phyloP scores from a whole-genome alignment of 2,329 filamentous ascomycete genomes.

The Ophiostoma sp. region DNA sequence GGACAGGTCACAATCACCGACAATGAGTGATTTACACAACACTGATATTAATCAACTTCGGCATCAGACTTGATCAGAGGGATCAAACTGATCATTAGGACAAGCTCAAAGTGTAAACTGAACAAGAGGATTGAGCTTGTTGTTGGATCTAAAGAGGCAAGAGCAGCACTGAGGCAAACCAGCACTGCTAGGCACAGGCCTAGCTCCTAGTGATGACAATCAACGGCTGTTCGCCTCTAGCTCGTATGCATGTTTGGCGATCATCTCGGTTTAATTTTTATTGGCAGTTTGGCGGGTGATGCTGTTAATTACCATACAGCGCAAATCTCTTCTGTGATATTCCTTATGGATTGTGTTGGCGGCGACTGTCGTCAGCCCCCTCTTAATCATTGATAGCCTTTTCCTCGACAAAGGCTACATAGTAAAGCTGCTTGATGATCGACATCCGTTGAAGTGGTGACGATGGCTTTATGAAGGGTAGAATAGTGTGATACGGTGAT shows the following conservation, averaged over 20 bases:
- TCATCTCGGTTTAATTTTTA: not conserved
- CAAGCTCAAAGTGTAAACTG: not conserved
- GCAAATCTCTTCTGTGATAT: not conserved
- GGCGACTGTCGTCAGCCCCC: not conserved
- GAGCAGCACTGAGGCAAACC: not conserved
- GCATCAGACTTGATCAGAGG: not conserved
- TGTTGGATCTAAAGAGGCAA: not conserved
- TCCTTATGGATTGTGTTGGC: not conserved
- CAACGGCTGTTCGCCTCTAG: not conserved
- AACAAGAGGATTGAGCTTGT: not conserved
- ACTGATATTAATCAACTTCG: not conserved
- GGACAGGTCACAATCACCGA: not conserved
- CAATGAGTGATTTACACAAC: not conserved
- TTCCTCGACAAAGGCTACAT: not conserved
- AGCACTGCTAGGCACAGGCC: not conserved
- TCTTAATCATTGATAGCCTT: not conserved
- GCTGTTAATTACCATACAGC: not conserved
- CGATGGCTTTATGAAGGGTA: not conserved
- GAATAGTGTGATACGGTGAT: not conserved
- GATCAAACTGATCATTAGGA: too few relatives aligned
- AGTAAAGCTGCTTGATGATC: not conserved
- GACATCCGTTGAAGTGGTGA: not conserved
- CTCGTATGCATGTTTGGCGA: slow-evolving; percentile 1
- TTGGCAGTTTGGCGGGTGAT: not conserved
- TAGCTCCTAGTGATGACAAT: not conserved